Percentiles rank a stretch among this genome's conserved stretches.
Conservation (phyloP, 2,329 filamentous ascomycete species). For the Truncatella angustata region DNA sequence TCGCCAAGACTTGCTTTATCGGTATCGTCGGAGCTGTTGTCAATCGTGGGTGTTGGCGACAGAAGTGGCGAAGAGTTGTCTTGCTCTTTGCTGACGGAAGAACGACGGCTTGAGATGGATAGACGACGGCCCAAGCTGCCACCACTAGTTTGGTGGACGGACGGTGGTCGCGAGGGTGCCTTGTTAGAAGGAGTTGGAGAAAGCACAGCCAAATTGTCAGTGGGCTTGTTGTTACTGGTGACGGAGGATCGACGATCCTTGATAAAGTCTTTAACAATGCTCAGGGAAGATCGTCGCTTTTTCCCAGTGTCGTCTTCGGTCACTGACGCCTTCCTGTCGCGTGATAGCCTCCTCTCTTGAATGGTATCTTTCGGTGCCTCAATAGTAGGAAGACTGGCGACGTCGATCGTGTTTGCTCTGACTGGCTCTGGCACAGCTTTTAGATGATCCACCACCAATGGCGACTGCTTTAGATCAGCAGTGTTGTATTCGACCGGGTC, state of each 20-base stretch:
- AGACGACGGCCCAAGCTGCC: conserved; percentile 56
- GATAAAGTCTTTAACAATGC: conserved; percentile 59
- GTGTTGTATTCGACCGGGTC: conserved; percentile 44
- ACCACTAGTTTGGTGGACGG: conserved; percentile 39
- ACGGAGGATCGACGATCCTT: conserved; percentile 56
- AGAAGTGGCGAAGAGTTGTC: conserved; percentile 26
- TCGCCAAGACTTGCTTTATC: conserved; percentile 37
- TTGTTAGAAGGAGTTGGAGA: conserved; percentile 32
- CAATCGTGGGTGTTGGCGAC: conserved; percentile 42
- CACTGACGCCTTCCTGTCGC: conserved; percentile 33
- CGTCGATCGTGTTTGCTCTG: conserved; percentile 24
- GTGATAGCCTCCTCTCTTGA: conserved; percentile 47
- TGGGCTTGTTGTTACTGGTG: conserved; percentile 43
- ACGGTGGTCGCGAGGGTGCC: conserved; percentile 48
- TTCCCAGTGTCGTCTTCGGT: conserved; percentile 33
- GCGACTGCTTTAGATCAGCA: conserved; percentile 57
- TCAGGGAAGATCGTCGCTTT: conserved; percentile 57
- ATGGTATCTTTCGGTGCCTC: conserved; percentile 42
- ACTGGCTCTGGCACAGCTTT: conserved; percentile 32
- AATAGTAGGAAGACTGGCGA: conserved; percentile 17
- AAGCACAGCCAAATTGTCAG: conserved; percentile 37
- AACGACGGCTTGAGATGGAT: conserved; percentile 63
- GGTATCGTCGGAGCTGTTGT: conserved; percentile 48
- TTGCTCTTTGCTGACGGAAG: conserved; percentile 48
- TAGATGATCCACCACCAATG: conserved; percentile 57